A percentile compares a stretch with the other conserved stretches of the same genome.
Evolutionary conservation across 2,329 filamentous ascomycete species (phyloP).

Genomic region (Phialocephala subalpina): DNA sequence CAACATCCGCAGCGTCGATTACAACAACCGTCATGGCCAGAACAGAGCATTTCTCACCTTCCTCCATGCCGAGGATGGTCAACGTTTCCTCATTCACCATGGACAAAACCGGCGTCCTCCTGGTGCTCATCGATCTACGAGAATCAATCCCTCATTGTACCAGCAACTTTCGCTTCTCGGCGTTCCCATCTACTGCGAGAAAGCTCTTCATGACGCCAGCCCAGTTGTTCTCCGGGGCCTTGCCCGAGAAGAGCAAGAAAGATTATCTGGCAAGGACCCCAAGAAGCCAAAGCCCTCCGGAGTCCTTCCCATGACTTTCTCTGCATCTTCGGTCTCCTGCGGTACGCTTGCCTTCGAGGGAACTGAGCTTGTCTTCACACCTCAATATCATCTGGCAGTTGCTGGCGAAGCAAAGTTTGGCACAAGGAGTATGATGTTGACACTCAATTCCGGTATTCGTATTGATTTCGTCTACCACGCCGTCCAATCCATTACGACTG

Average conservation of each 20-base stretch:
- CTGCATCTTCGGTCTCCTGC: slow-evolving; percentile 46
- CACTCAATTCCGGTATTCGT: slow-evolving; percentile 41
- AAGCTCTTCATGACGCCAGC: slow-evolving; percentile 36
- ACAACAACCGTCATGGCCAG: slow-evolving; percentile 51
- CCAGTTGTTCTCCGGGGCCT: slow-evolving; percentile 34
- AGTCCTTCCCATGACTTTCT: slow-evolving; percentile 42
- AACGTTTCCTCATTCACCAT: slow-evolving; percentile 50
- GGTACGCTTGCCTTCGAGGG: slow-evolving; percentile 53
- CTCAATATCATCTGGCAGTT: slow-evolving; percentile 50
- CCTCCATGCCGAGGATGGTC: slow-evolving; percentile 47
- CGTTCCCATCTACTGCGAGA: slow-evolving; percentile 36
- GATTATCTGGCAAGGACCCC: slow-evolving; percentile 9
- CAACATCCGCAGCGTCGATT: slow-evolving; percentile 51
- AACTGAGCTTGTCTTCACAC: slow-evolving; percentile 49
- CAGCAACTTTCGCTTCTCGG: slow-evolving; percentile 24
- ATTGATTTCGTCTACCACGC: slow-evolving; percentile 56
- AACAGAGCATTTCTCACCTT: slow-evolving; percentile 55
- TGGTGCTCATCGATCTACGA: neutral
- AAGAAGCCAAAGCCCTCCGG: slow-evolving; percentile 16
- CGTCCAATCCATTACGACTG: slow-evolving; percentile 48
- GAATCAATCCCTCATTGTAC: neutral
- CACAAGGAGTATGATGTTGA: slow-evolving; percentile 51
- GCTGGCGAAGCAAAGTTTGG: slow-evolving; percentile 49
- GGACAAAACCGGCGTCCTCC: slow-evolving; percentile 35
- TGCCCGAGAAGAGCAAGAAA: slow-evolving; percentile 34